Evolutionary conservation across 352 stramenopile species (phyloP).

Genomic region (Globisporangium polare): DNA sequence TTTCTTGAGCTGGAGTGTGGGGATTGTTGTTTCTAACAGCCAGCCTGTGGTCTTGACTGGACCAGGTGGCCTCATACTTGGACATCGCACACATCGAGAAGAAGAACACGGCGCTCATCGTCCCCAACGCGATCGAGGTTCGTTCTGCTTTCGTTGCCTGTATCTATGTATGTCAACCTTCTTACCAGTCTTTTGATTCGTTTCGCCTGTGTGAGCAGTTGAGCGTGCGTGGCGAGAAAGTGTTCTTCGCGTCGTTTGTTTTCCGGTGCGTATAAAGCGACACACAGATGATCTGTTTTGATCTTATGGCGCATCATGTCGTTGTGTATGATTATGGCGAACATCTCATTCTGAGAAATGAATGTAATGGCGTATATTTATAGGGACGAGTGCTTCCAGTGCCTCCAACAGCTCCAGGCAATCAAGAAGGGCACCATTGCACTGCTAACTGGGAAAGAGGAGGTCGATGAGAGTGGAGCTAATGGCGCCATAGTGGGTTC

Average conservation of each 20-base stretch:
- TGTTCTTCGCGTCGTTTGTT: conserved; percentile 83
- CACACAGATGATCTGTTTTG: not conserved
- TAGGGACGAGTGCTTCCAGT: conserved; percentile 83
- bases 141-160: not conserved
- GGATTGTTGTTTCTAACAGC: not conserved
- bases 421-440: conserved; percentile 73
- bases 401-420: conserved; percentile 65
- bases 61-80: conserved; percentile 65
- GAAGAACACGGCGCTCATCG: conserved; percentile 83
- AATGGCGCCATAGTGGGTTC: conserved; percentile 1
- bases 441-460: conserved; percentile 30
- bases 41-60: not conserved
- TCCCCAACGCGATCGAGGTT: conserved; percentile 85
- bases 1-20: not conserved
- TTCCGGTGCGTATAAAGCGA: conserved; percentile 43
- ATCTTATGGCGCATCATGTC: not conserved
- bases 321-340: not conserved
- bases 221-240: conserved; percentile 59
- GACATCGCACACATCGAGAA: conserved; percentile 76
- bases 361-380: conserved; percentile 2
- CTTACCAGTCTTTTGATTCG: not conserved
- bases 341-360: conserved; percentile 2
- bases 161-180: not conserved
- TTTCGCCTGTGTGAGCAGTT: conserved; percentile 27
- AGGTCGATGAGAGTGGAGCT: not conserved